Evolutionary conservation across 2,329 filamentous ascomycete genomes (phyloP).

Genomic region (Ophiocordyceps camponoti-saundersi): DNA sequence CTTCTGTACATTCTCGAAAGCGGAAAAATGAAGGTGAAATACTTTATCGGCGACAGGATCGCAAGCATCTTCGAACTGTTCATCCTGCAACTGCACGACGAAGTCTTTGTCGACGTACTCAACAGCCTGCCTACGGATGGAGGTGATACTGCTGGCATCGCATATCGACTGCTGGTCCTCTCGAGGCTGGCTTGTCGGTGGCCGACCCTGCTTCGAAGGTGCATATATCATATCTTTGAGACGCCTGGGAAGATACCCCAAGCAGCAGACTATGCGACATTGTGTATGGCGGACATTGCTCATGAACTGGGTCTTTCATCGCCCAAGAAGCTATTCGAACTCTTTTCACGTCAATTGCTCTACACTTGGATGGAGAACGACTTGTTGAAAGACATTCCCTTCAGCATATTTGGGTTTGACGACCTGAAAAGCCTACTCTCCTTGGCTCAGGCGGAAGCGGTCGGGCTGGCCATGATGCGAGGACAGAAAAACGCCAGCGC

Average conservation of each 20-base stretch:
- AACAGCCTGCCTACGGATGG: constrained; percentile 57
- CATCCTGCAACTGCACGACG: constrained; percentile 67
- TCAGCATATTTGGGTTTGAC: constrained; percentile 64
- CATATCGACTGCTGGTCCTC: constrained; percentile 62
- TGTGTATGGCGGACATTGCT: constrained; percentile 53
- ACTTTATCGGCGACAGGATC: constrained; percentile 51
- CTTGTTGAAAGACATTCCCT: constrained; percentile 58
- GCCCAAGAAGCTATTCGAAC: constrained; percentile 54
- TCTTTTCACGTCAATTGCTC: constrained; percentile 79
- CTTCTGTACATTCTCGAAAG: constrained; percentile 56
- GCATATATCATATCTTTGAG: constrained; percentile 90
- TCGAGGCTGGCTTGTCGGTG: constrained; percentile 64
- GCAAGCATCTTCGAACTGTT: constrained; percentile 66
- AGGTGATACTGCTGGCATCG: constrained; percentile 64
- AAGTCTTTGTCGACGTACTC: constrained; percentile 73
- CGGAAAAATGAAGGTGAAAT: constrained; percentile 56
- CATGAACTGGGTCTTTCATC: constrained; percentile 44
- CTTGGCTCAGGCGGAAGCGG: constrained; percentile 59
- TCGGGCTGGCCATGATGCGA: constrained; percentile 70
- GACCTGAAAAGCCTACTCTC: constrained; percentile 50
- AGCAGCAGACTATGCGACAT: constrained; percentile 52
- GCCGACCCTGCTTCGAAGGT: constrained; percentile 71
- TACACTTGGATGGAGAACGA: constrained; percentile 74
- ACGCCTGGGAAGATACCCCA: constrained; percentile 55
- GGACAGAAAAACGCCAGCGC: constrained; percentile 46